Conservation (phyloP, 108 stramenopile genomes). For the Cylindrotheca closterium region DNA sequence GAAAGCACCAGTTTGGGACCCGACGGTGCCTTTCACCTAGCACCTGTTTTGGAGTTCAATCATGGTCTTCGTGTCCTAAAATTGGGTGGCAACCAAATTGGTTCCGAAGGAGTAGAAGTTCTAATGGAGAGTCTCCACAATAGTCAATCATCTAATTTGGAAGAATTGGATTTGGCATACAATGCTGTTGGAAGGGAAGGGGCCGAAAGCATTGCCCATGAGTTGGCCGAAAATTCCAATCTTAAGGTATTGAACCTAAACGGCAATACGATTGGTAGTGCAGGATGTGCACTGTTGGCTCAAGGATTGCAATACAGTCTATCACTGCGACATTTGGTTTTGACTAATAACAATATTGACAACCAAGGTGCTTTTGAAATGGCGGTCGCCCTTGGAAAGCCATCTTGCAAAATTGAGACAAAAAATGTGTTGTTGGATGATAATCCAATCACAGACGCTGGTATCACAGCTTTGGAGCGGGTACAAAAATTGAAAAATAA, state of each 20-base stretch:
- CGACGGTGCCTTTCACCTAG: constrained; percentile 42
- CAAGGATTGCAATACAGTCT: constrained; percentile 28
- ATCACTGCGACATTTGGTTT: constrained; percentile 23
- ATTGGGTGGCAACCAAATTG: constrained; percentile 37
- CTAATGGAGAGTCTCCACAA: constrained; percentile 25
- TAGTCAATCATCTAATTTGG: constrained; percentile 23
- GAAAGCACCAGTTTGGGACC: constrained; percentile 26
- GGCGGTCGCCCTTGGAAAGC: constrained; percentile 18
- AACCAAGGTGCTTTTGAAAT: constrained; percentile 29
- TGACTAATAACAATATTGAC: constrained; percentile 34
- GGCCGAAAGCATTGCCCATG: constrained; percentile 36
- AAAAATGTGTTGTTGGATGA: constrained; percentile 33
- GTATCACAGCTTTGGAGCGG: constrained; percentile 13
- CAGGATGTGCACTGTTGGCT: constrained; percentile 34
- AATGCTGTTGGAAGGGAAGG: constrained; percentile 49
- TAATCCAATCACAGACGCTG: constrained; percentile 41
- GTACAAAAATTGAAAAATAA: constrained; percentile 23
- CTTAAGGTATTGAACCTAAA: constrained; percentile 44
- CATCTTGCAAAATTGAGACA: constrained; percentile 16
- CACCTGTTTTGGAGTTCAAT: constrained; percentile 25
- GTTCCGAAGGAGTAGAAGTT: constrained; percentile 27
- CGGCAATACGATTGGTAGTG: constrained; percentile 37
- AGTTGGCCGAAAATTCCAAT: constrained; percentile 12
- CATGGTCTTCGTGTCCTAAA: constrained; percentile 38
- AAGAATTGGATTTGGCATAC: constrained; percentile 43